Evolutionary conservation across 331 rosid genomes (phyloP), one percentile per base, ranked within the genome.

Genomic region (Spiraea crenata): DNA sequence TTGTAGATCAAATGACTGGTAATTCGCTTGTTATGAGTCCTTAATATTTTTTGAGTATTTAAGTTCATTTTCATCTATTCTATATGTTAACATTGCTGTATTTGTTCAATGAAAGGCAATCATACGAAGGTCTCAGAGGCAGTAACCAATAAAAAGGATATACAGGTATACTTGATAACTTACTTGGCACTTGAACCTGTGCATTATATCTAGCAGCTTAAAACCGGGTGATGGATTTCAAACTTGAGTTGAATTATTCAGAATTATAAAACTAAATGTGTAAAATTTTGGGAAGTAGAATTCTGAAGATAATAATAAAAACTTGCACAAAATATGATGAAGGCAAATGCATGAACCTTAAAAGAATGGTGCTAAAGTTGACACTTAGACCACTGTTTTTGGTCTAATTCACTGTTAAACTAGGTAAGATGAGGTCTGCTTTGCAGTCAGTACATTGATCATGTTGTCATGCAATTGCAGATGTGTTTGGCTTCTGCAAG

Each of bases 1-100:
- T 15, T 59, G 63, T 55, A 2, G 58, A 66, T 51, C 74, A 77
- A 72, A 35, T 35, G 40, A 42, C 74, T 48, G 74, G 82, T 77
- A 48, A 40, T 59, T 31, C 19, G 17, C 20, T 10, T 59, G 38
- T 48, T 37, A 13, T 20, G 37, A 15, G 5, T 13, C 56, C 5
- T 46, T 54, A 52, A 38, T 34, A 11, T 69, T 69, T 69, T 69
- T 69, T 63, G 13, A 44, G 42, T 39, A 39, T 65, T 39, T 60
- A 14, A 35, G 14, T 16, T 20, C 54, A 48, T 49, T 42, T 4
- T 69, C 71, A 6, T 51, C 15, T 67, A 14, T 14, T 47, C 42
- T 66, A 5, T 39, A 50, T 9, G 35, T 39, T 45, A 39, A 57
- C 15, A 9, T 42, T 37, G 16, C 48, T 10, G 7, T 19, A 13